phyloP scores from a whole-genome alignment of 805 yeast genomes.

The Hanseniaspora jakobsenii region DNA sequence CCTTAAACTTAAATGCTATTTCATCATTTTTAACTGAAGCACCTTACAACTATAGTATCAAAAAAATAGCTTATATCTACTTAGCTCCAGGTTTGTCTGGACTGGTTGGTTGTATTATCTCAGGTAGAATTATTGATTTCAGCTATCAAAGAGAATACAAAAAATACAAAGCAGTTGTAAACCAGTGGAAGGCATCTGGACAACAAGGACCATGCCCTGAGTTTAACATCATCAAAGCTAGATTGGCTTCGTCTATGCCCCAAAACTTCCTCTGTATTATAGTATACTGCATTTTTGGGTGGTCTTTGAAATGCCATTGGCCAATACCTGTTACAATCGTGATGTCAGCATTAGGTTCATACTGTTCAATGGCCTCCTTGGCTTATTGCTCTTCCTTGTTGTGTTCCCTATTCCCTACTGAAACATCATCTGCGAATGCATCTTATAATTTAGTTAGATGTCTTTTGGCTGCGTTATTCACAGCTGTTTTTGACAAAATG shows the following conservation, averaged over 20 bases:
- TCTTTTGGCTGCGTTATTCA: conserved; percentile 54
- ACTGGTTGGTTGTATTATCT: conserved; percentile 43
- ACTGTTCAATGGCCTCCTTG: conserved; percentile 43
- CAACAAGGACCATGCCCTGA: conserved; percentile 25
- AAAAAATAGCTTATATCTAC: conserved; percentile 58
- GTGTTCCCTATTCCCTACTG: conserved; percentile 64
- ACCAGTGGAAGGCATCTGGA: conserved; percentile 27
- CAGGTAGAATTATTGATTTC: conserved; percentile 49
- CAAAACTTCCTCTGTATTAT: conserved; percentile 32
- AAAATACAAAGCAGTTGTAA: conserved; percentile 35
- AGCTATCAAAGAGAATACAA: conserved; percentile 25
- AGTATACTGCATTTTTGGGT: conserved; percentile 48
- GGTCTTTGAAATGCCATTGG: conserved; percentile 49
- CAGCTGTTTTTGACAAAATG: conserved; percentile 62
- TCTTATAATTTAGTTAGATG: conserved; percentile 64
- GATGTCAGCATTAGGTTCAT: conserved; percentile 35
- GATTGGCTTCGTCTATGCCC: conserved; percentile 37
- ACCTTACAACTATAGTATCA: conserved; percentile 40
- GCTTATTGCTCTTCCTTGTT: conserved; percentile 52
- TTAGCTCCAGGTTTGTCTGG: conserved; percentile 65
- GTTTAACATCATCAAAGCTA: conserved; percentile 45
- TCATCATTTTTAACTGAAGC: conserved; percentile 39
- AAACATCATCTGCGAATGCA: conserved; percentile 64
- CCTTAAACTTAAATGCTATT: conserved; percentile 52
- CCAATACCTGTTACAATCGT: conserved; percentile 46